Conservation (phyloP, 495 filamentous ascomycete species). For the Xylaria telfairii region DNA sequence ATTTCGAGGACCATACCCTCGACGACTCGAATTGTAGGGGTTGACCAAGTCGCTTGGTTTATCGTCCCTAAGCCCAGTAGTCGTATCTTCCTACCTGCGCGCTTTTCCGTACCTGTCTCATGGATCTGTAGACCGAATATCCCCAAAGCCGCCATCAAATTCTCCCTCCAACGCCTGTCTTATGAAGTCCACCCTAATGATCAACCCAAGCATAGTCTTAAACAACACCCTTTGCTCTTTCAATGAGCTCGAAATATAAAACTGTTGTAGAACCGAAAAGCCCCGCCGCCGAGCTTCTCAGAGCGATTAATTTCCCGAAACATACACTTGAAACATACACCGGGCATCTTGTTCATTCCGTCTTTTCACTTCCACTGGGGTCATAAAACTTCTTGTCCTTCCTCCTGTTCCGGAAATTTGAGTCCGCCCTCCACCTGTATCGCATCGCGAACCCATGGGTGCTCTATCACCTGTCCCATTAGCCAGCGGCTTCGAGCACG, state of each 20-base stretch:
- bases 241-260: conserved; percentile 8
- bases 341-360: not conserved
- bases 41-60: not conserved
- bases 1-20: not conserved
- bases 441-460: conserved; percentile 77
- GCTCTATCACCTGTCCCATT: conserved; percentile 70
- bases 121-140: not conserved
- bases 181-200: conserved; percentile 1
- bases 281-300: not conserved
- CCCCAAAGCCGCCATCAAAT: not conserved
- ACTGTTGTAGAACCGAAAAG: not conserved
- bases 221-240: not conserved
- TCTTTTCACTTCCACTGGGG: not conserved
- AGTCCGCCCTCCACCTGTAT: conserved; percentile 75
- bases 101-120: not conserved
- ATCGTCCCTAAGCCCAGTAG: not conserved
- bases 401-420: conserved; percentile 70
- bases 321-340: not conserved
- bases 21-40: not conserved
- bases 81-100: not conserved
- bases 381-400: conserved; percentile 55
- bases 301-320: not conserved
- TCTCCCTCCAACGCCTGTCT: conserved; percentile 3
- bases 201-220: conserved; percentile 8
- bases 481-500: conserved; percentile 76